Evolutionary conservation across 306 rosid genomes (phyloP), one percentile per base, ranked within the genome.

Genomic region (Herpetospermum pedunculosum): DNA sequence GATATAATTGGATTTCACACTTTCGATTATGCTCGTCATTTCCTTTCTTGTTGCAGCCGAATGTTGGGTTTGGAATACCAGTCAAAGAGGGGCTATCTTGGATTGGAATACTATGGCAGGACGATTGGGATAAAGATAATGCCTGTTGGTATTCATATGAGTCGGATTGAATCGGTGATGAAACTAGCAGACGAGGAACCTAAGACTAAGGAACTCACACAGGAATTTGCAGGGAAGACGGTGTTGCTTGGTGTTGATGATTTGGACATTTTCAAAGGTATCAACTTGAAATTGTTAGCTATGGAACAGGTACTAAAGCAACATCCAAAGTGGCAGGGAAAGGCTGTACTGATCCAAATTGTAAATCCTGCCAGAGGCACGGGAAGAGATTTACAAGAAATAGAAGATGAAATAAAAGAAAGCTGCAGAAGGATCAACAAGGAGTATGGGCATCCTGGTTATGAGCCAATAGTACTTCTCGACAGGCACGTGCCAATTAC

Each of bases 141-240:
- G 94, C 94, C 96, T 53, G 93, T 90, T 49, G 96, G 96, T 68
- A 78, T 90, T 75, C 96, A 88, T 81, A 85, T 90, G 90, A 87
- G 87, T 78, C 85, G 94, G 70, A 90, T 90, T 68, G 86, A 90
- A 73, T 85, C 92, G 0, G 87, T 86, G 68, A 86, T 88, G 94
- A 84, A 64, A 79, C 80, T 78, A 84, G 81, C 86, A 19, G 88
- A 83, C 38, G 90, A 85, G 85, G 90, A 86, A 49, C 47, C 71
- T 62, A 83, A 72, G 78, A 60, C 73, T 41, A 85, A 70, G 81
- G 92, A 90, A 77, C 87, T 90, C 72, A 77, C 48, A 55, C 78
- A 83, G 48, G 68, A 79, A 80, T 90, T 88, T 8, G 79, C 73
- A 82, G 92, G 96, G 55, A 88, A 88, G 65, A 76, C 89, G 21